Evolutionary conservation across 2,329 filamentous ascomycete species (phyloP).

Genomic region (Claviceps paspali): DNA sequence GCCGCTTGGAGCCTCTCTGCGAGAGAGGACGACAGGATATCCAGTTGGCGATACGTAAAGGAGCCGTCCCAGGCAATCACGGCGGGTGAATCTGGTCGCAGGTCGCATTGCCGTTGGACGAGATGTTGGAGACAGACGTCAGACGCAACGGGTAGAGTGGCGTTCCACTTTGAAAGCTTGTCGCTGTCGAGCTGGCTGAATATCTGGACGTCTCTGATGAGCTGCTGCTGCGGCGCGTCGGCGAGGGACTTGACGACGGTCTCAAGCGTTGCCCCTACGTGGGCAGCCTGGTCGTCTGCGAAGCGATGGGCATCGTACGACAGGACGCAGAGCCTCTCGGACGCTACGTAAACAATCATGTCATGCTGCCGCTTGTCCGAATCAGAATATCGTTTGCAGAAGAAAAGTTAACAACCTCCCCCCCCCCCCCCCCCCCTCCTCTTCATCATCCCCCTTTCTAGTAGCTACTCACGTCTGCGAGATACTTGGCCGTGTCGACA

Average conservation of each 20-base stretch:
- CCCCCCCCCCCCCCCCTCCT: too few species aligned
- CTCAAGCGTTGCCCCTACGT: neutral
- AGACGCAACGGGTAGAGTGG: neutral
- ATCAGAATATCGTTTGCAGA: too few species aligned
- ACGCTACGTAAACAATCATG: neutral
- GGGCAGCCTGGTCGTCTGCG: neutral
- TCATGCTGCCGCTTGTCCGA: neutral
- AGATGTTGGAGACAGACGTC: neutral
- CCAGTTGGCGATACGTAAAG: constrained; percentile 3
- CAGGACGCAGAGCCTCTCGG: neutral
- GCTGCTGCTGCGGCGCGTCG: neutral
- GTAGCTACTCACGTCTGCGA: neutral
- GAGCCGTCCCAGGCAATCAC: constrained; percentile 5
- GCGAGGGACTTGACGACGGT: neutral
- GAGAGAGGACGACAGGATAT: neutral
- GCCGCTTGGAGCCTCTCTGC: neutral
- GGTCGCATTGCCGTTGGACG: neutral
- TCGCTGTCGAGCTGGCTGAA: neutral
- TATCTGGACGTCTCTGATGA: neutral
- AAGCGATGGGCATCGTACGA: neutral
- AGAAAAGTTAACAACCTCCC: too few species aligned
- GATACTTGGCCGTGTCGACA: too few species aligned
- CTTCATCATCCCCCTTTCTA: too few species aligned
- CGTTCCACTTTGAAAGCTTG: neutral
- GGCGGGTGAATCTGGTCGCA: constrained; percentile 1